Percentiles rank a stretch among this genome's conserved stretches.
phyloP scores from a whole-genome alignment of 2,329 filamentous ascomycete genomes.

The Anisogramma anomala region DNA sequence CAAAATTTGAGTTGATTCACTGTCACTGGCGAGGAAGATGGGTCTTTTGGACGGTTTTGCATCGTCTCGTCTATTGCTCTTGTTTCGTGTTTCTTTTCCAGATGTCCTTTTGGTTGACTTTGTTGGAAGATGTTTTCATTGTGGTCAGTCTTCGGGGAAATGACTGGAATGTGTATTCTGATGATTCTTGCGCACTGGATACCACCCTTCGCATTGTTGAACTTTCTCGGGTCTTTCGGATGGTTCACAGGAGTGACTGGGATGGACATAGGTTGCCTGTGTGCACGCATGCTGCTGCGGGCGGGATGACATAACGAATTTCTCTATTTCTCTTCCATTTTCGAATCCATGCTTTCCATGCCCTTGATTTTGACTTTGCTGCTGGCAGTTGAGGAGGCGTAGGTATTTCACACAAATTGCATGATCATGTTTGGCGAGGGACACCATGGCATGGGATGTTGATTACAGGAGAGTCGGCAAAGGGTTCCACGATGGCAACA shows the following conservation, averaged over 20 bases:
- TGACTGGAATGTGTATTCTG: constrained; percentile 17
- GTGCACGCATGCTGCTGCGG: constrained; percentile 1
- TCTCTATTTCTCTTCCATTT: constrained; percentile 9
- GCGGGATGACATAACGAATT: constrained; percentile 14
- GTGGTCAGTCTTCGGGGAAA: constrained; percentile 8
- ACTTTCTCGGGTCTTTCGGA: constrained; percentile 14
- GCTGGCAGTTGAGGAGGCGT: neutral
- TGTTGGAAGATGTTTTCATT: neutral
- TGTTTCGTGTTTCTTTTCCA: too few relatives aligned
- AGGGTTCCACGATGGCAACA: too few relatives aligned
- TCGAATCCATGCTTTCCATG: constrained; percentile 1
- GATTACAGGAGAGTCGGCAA: too few relatives aligned
- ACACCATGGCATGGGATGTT: too few relatives aligned
- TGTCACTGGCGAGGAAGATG: neutral
- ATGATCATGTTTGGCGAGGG: too few relatives aligned
- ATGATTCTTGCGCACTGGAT: constrained; percentile 19
- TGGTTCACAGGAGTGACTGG: constrained; percentile 8
- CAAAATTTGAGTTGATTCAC: neutral
- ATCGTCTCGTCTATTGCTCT: neutral
- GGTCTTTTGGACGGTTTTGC: neutral
- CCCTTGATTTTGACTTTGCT: constrained; percentile 1
- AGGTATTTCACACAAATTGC: too few relatives aligned
- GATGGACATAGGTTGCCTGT: neutral
- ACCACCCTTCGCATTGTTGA: constrained; percentile 19
- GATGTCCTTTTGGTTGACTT: too few relatives aligned